Evolutionary conservation across 768 basidiomycete species (phyloP).

Genomic region (Termitomyces sp.): DNA sequence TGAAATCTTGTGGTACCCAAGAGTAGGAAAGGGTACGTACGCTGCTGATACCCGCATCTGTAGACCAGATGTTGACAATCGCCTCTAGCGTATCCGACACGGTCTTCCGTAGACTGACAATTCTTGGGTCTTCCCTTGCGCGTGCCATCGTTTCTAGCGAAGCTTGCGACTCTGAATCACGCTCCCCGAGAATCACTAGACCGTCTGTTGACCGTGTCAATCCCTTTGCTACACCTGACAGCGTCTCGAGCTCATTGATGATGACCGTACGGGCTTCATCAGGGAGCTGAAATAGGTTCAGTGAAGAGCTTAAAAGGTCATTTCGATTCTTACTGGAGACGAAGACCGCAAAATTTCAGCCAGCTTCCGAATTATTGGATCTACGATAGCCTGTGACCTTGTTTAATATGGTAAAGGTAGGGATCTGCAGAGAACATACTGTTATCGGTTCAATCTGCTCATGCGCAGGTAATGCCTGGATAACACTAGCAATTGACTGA

Average conservation of each 20-base stretch:
- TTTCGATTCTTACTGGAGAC: constrained; percentile 32
- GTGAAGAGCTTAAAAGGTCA: neutral
- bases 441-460: constrained; percentile 77
- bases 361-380: constrained; percentile 68
- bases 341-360: constrained; percentile 55
- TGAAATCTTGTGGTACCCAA: neutral
- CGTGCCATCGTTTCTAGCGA: constrained; percentile 51
- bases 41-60: constrained; percentile 70
- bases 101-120: constrained; percentile 58
- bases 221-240: constrained; percentile 84
- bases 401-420: neutral
- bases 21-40: constrained; percentile 39
- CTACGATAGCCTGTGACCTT: constrained; percentile 56
- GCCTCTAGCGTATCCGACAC: constrained; percentile 56
- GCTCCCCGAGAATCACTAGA: constrained; percentile 49
- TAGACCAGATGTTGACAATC: constrained; percentile 71
- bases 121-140: constrained; percentile 60
- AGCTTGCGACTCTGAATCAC: constrained; percentile 43
- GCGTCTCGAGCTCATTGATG: constrained; percentile 70
- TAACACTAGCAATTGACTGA: constrained; percentile 89
- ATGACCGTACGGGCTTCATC: constrained; percentile 65
- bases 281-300: constrained; percentile 43
- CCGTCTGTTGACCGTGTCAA: constrained; percentile 75
- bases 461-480: constrained; percentile 79
- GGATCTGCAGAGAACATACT: constrained; percentile 30